Conservation (phyloP, 1,284 basidiomycete species). For the Lignosus rhinocerotis region DNA sequence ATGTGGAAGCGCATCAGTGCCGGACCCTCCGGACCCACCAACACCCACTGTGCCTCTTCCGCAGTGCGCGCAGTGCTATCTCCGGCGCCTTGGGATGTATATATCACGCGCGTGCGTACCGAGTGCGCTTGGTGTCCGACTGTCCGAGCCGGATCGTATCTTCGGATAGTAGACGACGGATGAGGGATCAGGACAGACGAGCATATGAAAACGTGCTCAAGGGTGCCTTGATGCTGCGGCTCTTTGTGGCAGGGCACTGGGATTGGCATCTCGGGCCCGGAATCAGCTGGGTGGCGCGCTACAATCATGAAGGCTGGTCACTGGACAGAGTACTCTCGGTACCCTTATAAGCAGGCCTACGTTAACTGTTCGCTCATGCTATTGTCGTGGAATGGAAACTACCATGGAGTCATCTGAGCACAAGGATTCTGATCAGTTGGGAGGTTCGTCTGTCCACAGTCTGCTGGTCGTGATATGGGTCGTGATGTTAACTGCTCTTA, state of each 20-base stretch:
- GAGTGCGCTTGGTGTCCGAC: background rate
- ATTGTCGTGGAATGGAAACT: too few species aligned
- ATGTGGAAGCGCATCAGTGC: background rate
- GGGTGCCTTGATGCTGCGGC: background rate
- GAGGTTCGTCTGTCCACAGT: too few species aligned
- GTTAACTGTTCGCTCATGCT: too few species aligned
- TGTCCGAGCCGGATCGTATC: background rate
- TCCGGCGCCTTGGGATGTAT: background rate
- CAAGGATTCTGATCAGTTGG: too few species aligned
- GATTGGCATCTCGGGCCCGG: background rate
- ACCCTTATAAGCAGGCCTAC: too few species aligned
- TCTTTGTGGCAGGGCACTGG: background rate
- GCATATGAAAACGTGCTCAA: background rate
- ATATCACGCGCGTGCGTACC: background rate
- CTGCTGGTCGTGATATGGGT: too few species aligned
- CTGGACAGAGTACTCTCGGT: too few species aligned
- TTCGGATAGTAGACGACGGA: background rate
- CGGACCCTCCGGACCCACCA: conserved; percentile 1
- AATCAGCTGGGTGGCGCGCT: background rate
- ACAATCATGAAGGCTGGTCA: too few species aligned
- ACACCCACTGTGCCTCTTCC: conserved; percentile 1
- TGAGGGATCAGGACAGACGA: background rate
- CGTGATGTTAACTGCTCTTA: too few species aligned
- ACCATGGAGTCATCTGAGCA: too few species aligned
- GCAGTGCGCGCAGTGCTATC: background rate